These are phyloP conservation scores for Eimeria zaria DNA, from an alignment of 169 alveolate species.

Conservation along the genomic window DNA sequence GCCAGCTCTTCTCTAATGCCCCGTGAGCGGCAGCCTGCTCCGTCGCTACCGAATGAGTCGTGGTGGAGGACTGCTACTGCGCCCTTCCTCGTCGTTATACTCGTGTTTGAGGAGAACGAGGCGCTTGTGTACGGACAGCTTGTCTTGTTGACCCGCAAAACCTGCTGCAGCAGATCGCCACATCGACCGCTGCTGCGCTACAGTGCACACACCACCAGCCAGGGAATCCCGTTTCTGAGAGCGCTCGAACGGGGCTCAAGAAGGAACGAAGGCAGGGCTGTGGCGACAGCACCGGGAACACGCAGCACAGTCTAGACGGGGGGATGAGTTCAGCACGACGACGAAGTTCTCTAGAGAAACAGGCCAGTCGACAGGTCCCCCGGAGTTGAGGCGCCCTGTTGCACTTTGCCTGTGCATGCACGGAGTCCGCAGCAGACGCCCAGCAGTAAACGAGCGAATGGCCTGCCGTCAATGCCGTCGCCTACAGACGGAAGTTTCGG, in stretches of 20 bases:
- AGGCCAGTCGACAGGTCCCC: background rate
- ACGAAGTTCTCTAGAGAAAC: background rate
- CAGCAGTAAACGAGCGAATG: background rate
- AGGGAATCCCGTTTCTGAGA: background rate
- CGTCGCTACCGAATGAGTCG: background rate
- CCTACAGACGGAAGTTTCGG: background rate
- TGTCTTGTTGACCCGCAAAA: background rate
- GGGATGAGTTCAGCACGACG: background rate
- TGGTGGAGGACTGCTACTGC: background rate
- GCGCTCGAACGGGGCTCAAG: background rate
- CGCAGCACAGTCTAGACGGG: background rate
- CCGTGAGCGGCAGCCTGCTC: background rate
- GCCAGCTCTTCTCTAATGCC: background rate
- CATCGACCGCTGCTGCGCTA: background rate
- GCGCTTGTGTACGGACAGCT: background rate
- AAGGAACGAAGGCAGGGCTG: background rate
- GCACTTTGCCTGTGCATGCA: constrained; percentile 26
- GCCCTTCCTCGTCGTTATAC: background rate
- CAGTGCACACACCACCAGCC: background rate
- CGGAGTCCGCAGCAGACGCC: background rate
- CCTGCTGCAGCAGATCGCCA: constrained; percentile 6
- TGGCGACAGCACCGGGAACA: background rate
- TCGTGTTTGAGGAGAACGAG: background rate
- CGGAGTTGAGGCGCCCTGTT: background rate
- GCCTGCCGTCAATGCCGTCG: background rate